Evolutionary conservation across 352 stramenopile species (phyloP), one percentile per base, ranked within the genome.

Genomic region (Phytophthora sp.): DNA sequence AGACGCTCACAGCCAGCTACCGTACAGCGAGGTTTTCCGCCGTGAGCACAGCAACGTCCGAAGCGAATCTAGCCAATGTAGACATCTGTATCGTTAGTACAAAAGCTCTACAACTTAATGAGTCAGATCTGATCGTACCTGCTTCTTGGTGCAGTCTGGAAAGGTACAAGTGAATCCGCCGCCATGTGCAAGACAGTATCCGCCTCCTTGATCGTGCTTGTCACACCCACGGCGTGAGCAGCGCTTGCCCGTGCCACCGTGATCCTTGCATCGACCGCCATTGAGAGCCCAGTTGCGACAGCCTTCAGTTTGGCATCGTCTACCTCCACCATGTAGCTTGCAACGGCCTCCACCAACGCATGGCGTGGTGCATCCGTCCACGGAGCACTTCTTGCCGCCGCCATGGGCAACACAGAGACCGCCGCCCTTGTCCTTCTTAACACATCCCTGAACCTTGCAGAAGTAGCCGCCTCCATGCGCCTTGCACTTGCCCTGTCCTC

Each of bases 381-480:
- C 69, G 33, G 79, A 95, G 57, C 87, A 95, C 50, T 92, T 91
- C 51, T 93, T 94, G 23, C 88, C 88, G 7, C 88, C 88, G 6
- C 88, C 88, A 54, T 95, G 88, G 7, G 77, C 63, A 21, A 83
- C 86, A 61, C 88, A 96, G 21, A 89, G 79, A 15, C 88, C 88
- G 4, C 88, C 86, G 20, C 88, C 88, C 51, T 92, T 90, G 57
- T 96, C 87, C 45, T 93, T 92, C 73, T 96, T 96, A 20, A 54
- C 65, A 58, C 88, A 96, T 5, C 80, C 86, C 4, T 87, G 71
- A 4, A 81, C 55, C 50, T 93, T 93, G 57, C 88, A 96, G 31
- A 83, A 84, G 58, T 95, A 93, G 13, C 86, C 86, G 4, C 86
- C 86, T n/a, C 86, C 86, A 50, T 95, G 86, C 11, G 79, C 70